A percentile compares a stretch with the other conserved stretches of the same genome.
phyloP scores from a whole-genome alignment of 1,284 basidiomycete species.

The Sutorius eximius region DNA sequence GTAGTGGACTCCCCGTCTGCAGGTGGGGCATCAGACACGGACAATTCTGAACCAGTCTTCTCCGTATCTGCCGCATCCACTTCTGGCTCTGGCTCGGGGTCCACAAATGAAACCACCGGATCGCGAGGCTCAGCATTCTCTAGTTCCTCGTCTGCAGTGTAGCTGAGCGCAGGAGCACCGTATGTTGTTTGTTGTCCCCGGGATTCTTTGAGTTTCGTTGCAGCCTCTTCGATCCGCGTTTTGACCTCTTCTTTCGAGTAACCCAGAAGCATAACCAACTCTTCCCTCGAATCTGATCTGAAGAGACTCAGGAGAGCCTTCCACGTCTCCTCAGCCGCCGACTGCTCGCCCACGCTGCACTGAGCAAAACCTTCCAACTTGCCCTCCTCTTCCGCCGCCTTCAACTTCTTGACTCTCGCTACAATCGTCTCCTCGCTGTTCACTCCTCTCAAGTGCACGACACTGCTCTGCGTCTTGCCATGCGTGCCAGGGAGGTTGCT shows the following conservation, averaged over 20 bases:
- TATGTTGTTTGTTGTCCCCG: constrained; percentile 25
- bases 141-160: constrained; percentile 42
- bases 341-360: constrained; percentile 44
- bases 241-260: constrained; percentile 91
- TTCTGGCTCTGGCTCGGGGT: constrained; percentile 55
- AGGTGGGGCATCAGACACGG: constrained; percentile 66
- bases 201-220: constrained; percentile 66
- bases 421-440: constrained; percentile 80
- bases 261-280: constrained; percentile 88
- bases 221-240: constrained; percentile 77
- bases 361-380: constrained; percentile 67
- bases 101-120: constrained; percentile 76
- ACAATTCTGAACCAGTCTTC: constrained; percentile 74
- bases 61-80: constrained; percentile 42
- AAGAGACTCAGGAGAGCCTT: constrained; percentile 89
- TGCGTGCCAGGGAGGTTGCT: constrained; percentile 71
- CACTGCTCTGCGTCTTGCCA: constrained; percentile 76
- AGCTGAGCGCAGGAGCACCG: constrained; percentile 32
- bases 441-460: constrained; percentile 76
- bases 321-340: constrained; percentile 67
- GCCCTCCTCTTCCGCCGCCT: constrained; percentile 65
- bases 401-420: constrained; percentile 74
- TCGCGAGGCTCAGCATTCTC: constrained; percentile 50
- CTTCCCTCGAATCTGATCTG: constrained; percentile 85
- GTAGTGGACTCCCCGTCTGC: constrained; percentile 78